Conservation (phyloP, 75 land plant species). For the Isoetes taiwanensis region DNA sequence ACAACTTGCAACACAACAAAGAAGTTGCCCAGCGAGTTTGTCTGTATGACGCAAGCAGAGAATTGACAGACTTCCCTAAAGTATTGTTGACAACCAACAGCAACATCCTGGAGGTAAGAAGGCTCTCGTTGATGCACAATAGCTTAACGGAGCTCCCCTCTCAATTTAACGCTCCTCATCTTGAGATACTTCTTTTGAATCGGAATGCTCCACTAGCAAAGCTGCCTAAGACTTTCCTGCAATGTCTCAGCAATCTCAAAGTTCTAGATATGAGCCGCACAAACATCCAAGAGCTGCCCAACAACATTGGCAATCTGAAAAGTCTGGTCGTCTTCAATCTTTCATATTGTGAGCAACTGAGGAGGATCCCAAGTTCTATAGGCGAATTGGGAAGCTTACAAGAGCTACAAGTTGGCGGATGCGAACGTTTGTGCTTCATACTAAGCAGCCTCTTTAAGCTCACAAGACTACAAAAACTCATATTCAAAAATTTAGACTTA, state of each 20-base stretch:
- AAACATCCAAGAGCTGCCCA: neutral
- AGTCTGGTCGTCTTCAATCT: conserved; percentile 3
- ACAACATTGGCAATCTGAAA: conserved; percentile 8
- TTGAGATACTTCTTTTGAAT: conserved; percentile 5
- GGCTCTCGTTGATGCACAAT: conserved; percentile 5
- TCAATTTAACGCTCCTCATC: conserved; percentile 5
- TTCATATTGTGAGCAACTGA: conserved; percentile 1
- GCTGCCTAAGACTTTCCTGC: neutral
- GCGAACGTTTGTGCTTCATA: neutral
- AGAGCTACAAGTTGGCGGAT: neutral
- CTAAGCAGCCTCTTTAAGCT: conserved; percentile 2
- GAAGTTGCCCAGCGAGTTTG: neutral
- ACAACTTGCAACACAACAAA: conserved; percentile 8
- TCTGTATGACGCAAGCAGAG: conserved; percentile 7
- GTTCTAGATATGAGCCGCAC: conserved; percentile 5
- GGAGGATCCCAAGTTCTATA: conserved; percentile 6
- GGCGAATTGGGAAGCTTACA: neutral
- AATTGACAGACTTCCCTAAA: neutral
- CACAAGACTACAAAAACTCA: conserved; percentile 1
- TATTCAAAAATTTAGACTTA: too few relatives aligned
- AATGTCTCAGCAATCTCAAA: neutral
- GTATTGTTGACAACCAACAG: neutral
- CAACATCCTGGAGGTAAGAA: neutral
- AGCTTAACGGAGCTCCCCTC: conserved; percentile 3
- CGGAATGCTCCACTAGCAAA: neutral